Base-by-base conservation (phyloP, 2,329 filamentous ascomycete genomes). In the Fusarium xylarioides region DNA sequence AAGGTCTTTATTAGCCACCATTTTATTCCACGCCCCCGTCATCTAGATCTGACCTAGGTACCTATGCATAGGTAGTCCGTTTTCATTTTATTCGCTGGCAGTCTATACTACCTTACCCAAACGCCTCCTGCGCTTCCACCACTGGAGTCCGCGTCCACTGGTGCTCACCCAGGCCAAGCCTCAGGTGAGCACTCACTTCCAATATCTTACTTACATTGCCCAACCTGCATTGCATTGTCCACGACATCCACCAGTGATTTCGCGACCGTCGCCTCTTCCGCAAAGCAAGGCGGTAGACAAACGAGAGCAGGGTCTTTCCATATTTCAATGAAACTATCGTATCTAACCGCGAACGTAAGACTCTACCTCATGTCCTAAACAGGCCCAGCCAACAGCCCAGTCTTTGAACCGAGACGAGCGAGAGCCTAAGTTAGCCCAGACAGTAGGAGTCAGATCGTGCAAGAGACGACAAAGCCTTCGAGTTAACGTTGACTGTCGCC, bases 381-480 rank as follows among this genome's bases (percentile, higher is more conserved):
- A 73, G 68, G 68, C 44, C 56, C 68, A 66, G 54, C 65, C 61
- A 57, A 56, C 40, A 65, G 52, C 40, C 59, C 52, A 49, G 55
- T 50, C 55, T 74, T 57, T 68, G 52, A 44, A 43, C 44, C 53
- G 37, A 37, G 60, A 52, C 32, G 28, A 65, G 47, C 47, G 28
- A 49, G 50, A 47, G 53, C 44, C 59, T 40, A 40, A 40, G 19
- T 40, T 40, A 59, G 44, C 32, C 52, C 34, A 44, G 47, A 54
- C n/a, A 30, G 50, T 38, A 47, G n/a, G 53, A 49, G 55, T 40
- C 63, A 55, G 65, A 61, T 67, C 38, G 42, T 67, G 70, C 57
- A 60, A 73, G 54, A 69, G 40, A 67, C 75, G 57, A 74, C 74
- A 76, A 76, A 76, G 74, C 60, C 54, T 44, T 59, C 54, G 50